These are phyloP conservation scores for Aspergillus bombycis DNA, from an alignment of 2,329 filamentous ascomycete genomes.

Conservation along the genomic window DNA sequence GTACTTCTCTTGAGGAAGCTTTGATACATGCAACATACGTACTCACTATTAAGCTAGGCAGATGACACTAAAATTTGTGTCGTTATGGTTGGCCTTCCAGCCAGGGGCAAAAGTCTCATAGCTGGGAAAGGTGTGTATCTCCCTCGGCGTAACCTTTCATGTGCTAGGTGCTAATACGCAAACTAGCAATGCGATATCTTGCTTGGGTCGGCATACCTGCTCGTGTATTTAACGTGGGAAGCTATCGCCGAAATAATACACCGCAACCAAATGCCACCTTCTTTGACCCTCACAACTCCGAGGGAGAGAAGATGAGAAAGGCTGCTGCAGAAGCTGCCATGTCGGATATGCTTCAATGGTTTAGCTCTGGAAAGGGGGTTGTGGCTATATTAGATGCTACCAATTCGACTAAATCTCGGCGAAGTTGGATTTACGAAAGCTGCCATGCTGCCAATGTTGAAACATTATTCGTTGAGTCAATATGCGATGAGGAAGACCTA, in stretches of 20 bases:
- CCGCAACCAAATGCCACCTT: constrained; percentile 92
- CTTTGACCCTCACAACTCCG: constrained; percentile 87
- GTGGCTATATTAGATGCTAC: constrained; percentile 96
- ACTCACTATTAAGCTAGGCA: constrained; percentile 65
- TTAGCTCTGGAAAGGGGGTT: constrained; percentile 72
- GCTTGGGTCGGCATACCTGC: constrained; percentile 95
- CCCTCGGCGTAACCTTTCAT: background rate
- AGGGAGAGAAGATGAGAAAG: constrained; percentile 85
- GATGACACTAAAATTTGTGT: constrained; percentile 97
- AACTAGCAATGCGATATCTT: constrained; percentile 82
- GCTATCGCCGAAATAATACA: constrained; percentile 86
- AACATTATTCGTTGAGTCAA: constrained; percentile 93
- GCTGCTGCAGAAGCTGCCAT: constrained; percentile 91
- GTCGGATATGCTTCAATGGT: constrained; percentile 93
- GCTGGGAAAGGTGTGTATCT: constrained; percentile 83
- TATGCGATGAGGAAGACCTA: constrained; percentile 91
- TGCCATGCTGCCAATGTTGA: constrained; percentile 78
- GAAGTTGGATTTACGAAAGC: constrained; percentile 86
- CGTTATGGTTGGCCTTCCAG: constrained; percentile 96
- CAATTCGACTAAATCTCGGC: constrained; percentile 87
- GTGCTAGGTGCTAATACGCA: background rate
- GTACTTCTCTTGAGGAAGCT: background rate
- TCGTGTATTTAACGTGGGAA: constrained; percentile 96
- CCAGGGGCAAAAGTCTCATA: constrained; percentile 95
- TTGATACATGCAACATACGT: background rate